These are phyloP conservation scores for Pholiota adiposa DNA, from an alignment of 1,284 basidiomycete species.

Conservation along the genomic window DNA sequence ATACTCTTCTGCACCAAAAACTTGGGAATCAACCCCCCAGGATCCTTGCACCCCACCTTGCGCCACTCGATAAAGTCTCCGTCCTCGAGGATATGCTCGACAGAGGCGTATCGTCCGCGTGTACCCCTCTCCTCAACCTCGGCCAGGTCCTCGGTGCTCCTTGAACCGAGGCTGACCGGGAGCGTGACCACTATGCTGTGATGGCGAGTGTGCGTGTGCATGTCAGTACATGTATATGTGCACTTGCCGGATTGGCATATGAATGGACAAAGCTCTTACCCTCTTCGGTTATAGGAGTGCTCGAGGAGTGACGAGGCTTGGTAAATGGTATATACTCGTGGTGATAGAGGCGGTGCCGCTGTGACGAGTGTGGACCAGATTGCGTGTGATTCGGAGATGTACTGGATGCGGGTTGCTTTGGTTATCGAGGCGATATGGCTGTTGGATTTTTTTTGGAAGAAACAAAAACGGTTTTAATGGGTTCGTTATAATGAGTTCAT, in stretches of 20 bases:
- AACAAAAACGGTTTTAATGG: no score
- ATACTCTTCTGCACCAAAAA: constrained; percentile 25
- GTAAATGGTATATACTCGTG: constrained; percentile 31
- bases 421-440: constrained; percentile 28
- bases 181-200: constrained; percentile 31
- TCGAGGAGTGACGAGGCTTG: constrained; percentile 27
- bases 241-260: neutral
- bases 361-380: constrained; percentile 31
- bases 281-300: constrained; percentile 25
- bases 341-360: constrained; percentile 31
- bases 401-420: constrained; percentile 30
- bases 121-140: constrained; percentile 33
- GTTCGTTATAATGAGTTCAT: no score
- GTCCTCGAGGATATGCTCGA: constrained; percentile 32
- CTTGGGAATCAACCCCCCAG: constrained; percentile 28
- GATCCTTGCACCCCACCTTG: constrained; percentile 26
- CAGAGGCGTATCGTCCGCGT: constrained; percentile 26
- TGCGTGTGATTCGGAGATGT: constrained; percentile 29
- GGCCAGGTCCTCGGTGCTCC: constrained; percentile 19
- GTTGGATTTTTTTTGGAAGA: no score
- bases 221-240: neutral
- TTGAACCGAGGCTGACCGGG: constrained; percentile 29
- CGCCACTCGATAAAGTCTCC: constrained; percentile 32
- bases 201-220: no score
- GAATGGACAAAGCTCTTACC: constrained; percentile 20